Evolutionary conservation across 352 stramenopile species (phyloP).

Genomic region (Globisporangium cederbergense): DNA sequence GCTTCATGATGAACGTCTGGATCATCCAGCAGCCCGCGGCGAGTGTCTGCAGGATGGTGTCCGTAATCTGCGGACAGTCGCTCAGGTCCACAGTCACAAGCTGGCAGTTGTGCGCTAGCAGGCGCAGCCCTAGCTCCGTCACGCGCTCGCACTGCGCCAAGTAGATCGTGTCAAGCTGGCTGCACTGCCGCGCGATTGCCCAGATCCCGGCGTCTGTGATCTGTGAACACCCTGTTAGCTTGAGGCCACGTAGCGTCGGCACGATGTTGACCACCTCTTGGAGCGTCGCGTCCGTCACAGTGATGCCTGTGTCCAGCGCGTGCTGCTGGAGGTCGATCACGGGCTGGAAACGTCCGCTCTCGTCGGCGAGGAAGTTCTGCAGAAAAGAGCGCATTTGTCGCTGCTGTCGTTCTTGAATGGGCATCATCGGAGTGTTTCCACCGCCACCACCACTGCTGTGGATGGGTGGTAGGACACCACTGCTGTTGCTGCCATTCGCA

Average conservation of each 20-base stretch:
- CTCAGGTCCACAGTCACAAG: conserved; percentile 82
- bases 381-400: conserved; percentile 88
- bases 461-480: conserved; percentile 24
- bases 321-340: conserved; percentile 86
- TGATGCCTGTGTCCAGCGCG: conserved; percentile 78
- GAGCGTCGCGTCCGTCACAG: conserved; percentile 87
- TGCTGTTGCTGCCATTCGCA: neutral
- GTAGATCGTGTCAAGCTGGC: conserved; percentile 67
- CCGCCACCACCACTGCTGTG: neutral
- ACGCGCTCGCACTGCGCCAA: conserved; percentile 72
- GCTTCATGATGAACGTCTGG: conserved; percentile 76
- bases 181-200: conserved; percentile 78
- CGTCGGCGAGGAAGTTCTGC: conserved; percentile 87
- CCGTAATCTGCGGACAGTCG: conserved; percentile 82
- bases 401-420: conserved; percentile 57
- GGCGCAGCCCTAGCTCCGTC: conserved; percentile 87
- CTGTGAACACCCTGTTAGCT: conserved; percentile 55
- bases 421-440: conserved; percentile 16
- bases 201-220: conserved; percentile 90
- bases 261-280: conserved; percentile 86
- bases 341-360: conserved; percentile 62
- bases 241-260: conserved; percentile 59
- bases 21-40: conserved; percentile 87
- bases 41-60: conserved; percentile 79
- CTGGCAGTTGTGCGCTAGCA: conserved; percentile 85